Evolutionary conservation across 768 basidiomycete species (phyloP), one percentile per base, ranked within the genome.

Genomic region (Leucocoprinus sp.): DNA sequence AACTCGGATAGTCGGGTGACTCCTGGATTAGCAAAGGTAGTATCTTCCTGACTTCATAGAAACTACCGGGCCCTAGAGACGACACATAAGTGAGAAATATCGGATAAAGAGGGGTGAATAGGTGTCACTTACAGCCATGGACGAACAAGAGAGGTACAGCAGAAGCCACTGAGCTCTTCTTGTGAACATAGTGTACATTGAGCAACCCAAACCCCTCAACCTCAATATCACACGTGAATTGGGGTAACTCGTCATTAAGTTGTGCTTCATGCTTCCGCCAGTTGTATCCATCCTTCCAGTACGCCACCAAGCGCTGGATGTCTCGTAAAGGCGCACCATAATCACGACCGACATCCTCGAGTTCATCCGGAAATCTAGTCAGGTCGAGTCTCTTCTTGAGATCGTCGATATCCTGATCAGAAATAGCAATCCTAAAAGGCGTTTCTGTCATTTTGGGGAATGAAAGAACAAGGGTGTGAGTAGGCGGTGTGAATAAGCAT

Each of bases 31-130:
- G 62, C 14, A 80, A 53, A 0, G 80, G 75, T 0, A 83, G 61
- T 3, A 83, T 58, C 60, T 81, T 82, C 43, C 64, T 58, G 7
- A 71, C 73, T 61, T 84, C 81, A 4, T 72, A 50, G 54, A 80
- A 75, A 52, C 69, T 64, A 22, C 80, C 79, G 0, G 78, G 80
- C 78, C 78, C 80, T 80, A 39, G n/a, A 47, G n/a, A 43, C 21
- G 38, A 22, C 5, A 12, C n/a, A 11, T 24, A n/a, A 42, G 14
- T 35, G 22, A 29, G 31, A 31, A 37, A 22, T 12, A 5, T 22
- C 15, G 21, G 22, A 19, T 17, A 12, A n/a, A 15, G n/a, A 11
- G 17, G 43, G 6, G 18, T 31, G 28, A n/a, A 18, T 23, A 23
- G 43, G 26, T 11, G 17, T 22, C 15, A 59, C 64, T 45, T 46